A percentile compares a stretch with the other conserved stretches of the same genome.
These are phyloP conservation scores for Discostella stelligera DNA, from an alignment of 352 stramenopile species.

Conservation along the genomic window DNA sequence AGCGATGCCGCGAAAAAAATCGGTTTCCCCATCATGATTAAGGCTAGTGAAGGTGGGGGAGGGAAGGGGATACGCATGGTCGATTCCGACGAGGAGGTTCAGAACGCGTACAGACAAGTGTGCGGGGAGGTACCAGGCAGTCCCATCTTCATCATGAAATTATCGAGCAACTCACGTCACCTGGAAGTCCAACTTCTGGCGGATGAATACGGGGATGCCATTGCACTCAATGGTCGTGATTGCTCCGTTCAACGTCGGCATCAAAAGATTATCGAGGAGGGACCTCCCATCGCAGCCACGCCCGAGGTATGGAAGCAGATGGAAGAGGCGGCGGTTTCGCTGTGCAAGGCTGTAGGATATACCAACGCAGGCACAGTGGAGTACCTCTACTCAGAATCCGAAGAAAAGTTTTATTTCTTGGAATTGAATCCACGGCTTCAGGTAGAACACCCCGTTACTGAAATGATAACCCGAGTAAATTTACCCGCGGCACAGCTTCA, in stretches of 20 bases:
- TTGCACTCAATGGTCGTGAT: conserved; percentile 98
- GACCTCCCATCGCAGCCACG: conserved; percentile 90
- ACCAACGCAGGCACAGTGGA: conserved; percentile 99
- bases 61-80: conserved; percentile 99
- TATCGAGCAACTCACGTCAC: conserved; percentile 94
- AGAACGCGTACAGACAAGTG: conserved; percentile 94
- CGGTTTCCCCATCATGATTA: conserved; percentile 99
- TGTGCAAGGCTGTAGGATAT: conserved; percentile 99
- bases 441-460: conserved; percentile 98
- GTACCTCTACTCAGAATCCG: conserved; percentile 97
- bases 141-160: conserved; percentile 99
- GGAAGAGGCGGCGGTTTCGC: conserved; percentile 94
- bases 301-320: conserved; percentile 95
- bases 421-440: conserved; percentile 99
- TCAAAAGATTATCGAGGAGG: conserved; percentile 99
- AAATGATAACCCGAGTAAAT: conserved; percentile 99
- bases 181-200: conserved; percentile 99
- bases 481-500: conserved; percentile 92
- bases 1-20: conserved; percentile 91
- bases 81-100: conserved; percentile 87
- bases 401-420: conserved; percentile 98
- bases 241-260: conserved; percentile 99
- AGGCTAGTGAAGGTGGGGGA: conserved; percentile 97
- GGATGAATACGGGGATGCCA: conserved; percentile 97
- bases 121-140: conserved; percentile 96